Evolutionary conservation across 1,139 yeast species (phyloP).

Genomic region (Debaryomycetaceae sp.): DNA sequence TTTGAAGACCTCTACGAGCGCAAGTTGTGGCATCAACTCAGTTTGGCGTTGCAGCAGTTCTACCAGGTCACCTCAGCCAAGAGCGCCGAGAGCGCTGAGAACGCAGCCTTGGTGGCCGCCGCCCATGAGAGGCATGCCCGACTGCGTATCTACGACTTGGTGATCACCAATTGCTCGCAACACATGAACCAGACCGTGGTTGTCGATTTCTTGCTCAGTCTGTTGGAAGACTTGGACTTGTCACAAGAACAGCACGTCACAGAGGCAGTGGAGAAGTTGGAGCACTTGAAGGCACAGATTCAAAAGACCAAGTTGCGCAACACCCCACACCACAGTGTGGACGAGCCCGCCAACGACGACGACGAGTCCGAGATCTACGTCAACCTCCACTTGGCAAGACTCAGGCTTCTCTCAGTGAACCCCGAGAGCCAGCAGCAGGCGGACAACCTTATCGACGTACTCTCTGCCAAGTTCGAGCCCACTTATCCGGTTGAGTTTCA

Average conservation of each 20-base stretch:
- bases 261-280: slow-evolving; percentile 56
- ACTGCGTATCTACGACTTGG: slow-evolving; percentile 65
- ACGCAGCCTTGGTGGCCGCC: slow-evolving; percentile 22
- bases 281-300: slow-evolving; percentile 43
- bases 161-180: slow-evolving; percentile 61
- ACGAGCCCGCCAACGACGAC: slow-evolving; percentile 32
- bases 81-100: too few relatives aligned
- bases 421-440: slow-evolving; percentile 31
- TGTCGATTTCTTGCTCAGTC: slow-evolving; percentile 65
- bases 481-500: slow-evolving; percentile 41
- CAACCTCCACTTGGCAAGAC: slow-evolving; percentile 74
- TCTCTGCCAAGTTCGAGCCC: slow-evolving; percentile 43
- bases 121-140: slow-evolving; percentile 21
- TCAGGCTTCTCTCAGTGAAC: slow-evolving; percentile 55
- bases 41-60: slow-evolving; percentile 60
- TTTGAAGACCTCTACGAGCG: slow-evolving; percentile 87
- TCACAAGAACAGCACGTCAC: slow-evolving; percentile 26
- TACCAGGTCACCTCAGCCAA: slow-evolving; percentile 48
- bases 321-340: slow-evolving; percentile 16
- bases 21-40: slow-evolving; percentile 75
- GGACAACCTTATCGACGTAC: slow-evolving; percentile 60
- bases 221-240: slow-evolving; percentile 33
- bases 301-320: slow-evolving; percentile 18
- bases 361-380: slow-evolving; percentile 54
- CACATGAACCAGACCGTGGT: slow-evolving; percentile 77